phyloP scores from a whole-genome alignment of 1,139 yeast genomes.

The Protomyces macrosporus region DNA sequence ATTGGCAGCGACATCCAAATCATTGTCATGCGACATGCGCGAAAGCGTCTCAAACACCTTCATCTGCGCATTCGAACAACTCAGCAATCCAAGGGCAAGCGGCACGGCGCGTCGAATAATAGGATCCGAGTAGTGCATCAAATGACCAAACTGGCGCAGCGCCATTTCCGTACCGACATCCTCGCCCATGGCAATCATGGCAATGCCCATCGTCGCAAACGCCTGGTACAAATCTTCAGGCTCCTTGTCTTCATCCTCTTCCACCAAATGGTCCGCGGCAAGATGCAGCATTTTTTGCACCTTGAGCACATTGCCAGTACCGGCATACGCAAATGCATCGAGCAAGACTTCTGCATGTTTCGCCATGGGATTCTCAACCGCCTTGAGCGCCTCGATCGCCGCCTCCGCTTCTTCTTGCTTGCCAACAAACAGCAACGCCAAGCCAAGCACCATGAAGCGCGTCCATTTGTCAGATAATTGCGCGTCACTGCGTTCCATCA shows the following conservation, averaged over 20 bases:
- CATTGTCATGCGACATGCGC: constrained; percentile 93
- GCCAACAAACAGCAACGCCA: constrained; percentile 89
- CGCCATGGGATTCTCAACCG: constrained; percentile 91
- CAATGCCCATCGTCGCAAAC: constrained; percentile 90
- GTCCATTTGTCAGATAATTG: constrained; percentile 84
- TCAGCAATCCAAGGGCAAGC: constrained; percentile 91
- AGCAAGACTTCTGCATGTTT: constrained; percentile 85
- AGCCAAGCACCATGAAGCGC: constrained; percentile 83
- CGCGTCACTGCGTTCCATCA: constrained; percentile 72
- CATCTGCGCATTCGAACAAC: constrained; percentile 93
- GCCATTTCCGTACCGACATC: constrained; percentile 98
- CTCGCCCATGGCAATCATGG: constrained; percentile 95
- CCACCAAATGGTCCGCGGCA: constrained; percentile 48
- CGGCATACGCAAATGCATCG: constrained; percentile 91
- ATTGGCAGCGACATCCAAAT: constrained; percentile 88
- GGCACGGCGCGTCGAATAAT: constrained; percentile 93
- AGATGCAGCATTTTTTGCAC: constrained; percentile 86
- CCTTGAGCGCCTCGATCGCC: constrained; percentile 87
- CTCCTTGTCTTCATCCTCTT: constrained; percentile 47
- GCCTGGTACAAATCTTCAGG: constrained; percentile 54
- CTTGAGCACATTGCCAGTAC: constrained; percentile 95
- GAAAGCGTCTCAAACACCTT: constrained; percentile 94
- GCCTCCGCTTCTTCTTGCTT: constrained; percentile 88
- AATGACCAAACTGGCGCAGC: constrained; percentile 88
- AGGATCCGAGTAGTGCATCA: constrained; percentile 93